Percentiles rank a stretch among this genome's conserved stretches.
These are phyloP conservation scores for Trametes meyenii DNA, from an alignment of 768 basidiomycete genomes.

Conservation along the genomic window DNA sequence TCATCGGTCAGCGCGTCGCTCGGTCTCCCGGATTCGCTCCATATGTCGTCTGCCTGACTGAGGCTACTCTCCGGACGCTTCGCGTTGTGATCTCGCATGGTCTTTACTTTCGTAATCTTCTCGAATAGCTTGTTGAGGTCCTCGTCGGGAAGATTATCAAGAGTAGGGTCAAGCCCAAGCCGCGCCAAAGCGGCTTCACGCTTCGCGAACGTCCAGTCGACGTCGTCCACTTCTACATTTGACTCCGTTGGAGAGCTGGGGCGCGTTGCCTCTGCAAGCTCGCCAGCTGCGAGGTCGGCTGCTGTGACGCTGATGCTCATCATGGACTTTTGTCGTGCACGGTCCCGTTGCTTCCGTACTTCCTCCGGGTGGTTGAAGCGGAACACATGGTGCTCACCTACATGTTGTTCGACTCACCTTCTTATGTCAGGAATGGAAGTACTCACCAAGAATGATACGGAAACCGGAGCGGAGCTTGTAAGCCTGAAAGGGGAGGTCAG, in stretches of 20 bases:
- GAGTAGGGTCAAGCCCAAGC: constrained; percentile 82
- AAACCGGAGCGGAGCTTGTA: constrained; percentile 92
- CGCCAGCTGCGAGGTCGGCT: constrained; percentile 60
- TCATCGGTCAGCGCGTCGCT: constrained; percentile 86
- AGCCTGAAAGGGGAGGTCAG: constrained; percentile 41
- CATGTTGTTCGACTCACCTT: constrained; percentile 5
- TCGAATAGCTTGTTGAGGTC: constrained; percentile 94
- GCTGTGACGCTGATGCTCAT: constrained; percentile 67
- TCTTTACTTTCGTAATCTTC: constrained; percentile 91
- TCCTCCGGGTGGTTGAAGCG: constrained; percentile 96
- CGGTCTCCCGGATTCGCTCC: constrained; percentile 88
- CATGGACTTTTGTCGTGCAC: constrained; percentile 72
- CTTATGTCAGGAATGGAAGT: background rate
- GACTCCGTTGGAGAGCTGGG: constrained; percentile 79
- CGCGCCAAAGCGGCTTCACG: constrained; percentile 90
- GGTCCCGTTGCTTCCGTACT: constrained; percentile 88
- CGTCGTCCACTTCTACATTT: constrained; percentile 65
- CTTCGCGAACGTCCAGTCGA: constrained; percentile 98
- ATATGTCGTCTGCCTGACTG: constrained; percentile 83
- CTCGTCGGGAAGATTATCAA: constrained; percentile 93
- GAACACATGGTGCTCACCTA: constrained; percentile 96
- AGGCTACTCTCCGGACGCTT: constrained; percentile 89
- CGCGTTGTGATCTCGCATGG: constrained; percentile 77
- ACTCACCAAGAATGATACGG: constrained; percentile 90
- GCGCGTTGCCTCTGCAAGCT: constrained; percentile 61